These are phyloP conservation scores for Ephemerocybe angulata DNA, from an alignment of 768 basidiomycete species.

Conservation along the genomic window DNA sequence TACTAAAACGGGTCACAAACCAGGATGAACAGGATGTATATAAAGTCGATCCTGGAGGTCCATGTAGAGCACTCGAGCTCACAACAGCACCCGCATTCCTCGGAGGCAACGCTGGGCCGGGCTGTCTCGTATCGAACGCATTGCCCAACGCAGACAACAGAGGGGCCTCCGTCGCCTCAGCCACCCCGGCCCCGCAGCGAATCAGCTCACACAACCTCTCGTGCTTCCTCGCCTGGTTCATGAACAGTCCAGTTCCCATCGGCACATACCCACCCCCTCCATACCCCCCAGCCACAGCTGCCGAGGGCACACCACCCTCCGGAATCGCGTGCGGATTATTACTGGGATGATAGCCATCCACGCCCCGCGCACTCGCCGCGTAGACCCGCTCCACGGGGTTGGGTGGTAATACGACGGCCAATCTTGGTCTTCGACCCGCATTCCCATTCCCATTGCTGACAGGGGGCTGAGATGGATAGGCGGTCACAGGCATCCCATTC, in stretches of 20 bases:
- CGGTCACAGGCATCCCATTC: background rate
- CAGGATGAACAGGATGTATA: no score
- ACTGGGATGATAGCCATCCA: slow-evolving; percentile 12
- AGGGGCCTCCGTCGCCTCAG: no score
- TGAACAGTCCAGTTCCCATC: slow-evolving; percentile 50
- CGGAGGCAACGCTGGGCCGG: no score
- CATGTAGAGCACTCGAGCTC: no score
- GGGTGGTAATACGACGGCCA: slow-evolving; percentile 1
- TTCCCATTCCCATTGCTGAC: background rate
- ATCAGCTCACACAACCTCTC: slow-evolving; percentile 51
- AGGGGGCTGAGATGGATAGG: background rate
- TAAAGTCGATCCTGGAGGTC: no score
- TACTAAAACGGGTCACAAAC: no score
- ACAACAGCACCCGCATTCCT: no score
- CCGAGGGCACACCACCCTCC: no score
- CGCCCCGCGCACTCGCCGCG: background rate
- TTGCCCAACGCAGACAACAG: no score
- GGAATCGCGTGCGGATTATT: slow-evolving; percentile 11
- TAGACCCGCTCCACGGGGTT: slow-evolving; percentile 10
- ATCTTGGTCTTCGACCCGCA: background rate
- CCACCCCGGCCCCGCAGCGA: slow-evolving; percentile 40
- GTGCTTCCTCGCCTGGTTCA: slow-evolving; percentile 53
- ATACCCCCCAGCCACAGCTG: slow-evolving; percentile 30
- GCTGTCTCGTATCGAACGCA: no score
- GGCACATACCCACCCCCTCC: background rate